phyloP scores from a whole-genome alignment of 2,329 filamentous ascomycete species.

The Blumeriella jaapii region DNA sequence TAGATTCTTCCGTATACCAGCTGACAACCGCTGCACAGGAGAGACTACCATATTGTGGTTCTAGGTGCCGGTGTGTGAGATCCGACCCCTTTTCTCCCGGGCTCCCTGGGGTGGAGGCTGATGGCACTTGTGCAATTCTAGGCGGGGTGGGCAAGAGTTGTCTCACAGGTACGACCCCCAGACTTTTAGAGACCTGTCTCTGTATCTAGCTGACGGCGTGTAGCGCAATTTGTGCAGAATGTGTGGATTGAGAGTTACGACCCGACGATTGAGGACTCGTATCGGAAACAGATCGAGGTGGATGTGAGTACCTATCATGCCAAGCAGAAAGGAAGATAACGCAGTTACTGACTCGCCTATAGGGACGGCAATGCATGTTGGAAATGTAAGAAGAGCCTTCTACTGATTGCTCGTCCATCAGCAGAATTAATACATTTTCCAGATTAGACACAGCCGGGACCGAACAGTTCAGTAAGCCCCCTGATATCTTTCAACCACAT shows the following conservation, averaged over 20 bases:
- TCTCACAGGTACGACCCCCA: slow-evolving; percentile 49
- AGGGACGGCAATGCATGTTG: slow-evolving; percentile 61
- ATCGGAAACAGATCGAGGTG: slow-evolving; percentile 50
- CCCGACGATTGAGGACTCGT: slow-evolving; percentile 51
- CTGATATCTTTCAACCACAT: neutral
- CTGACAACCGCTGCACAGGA: slow-evolving; percentile 29
- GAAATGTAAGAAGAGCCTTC: slow-evolving; percentile 44
- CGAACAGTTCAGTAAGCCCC: slow-evolving; percentile 61
- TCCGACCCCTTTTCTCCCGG: neutral
- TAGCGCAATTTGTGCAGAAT: slow-evolving; percentile 66
- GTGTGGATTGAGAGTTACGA: slow-evolving; percentile 63
- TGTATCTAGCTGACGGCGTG: neutral
- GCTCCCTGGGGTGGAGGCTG: slow-evolving; percentile 6
- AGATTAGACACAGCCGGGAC: slow-evolving; percentile 63
- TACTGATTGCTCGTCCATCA: no score
- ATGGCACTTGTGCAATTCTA: slow-evolving; percentile 28
- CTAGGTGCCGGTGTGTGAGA: slow-evolving; percentile 50
- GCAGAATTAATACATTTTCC: slow-evolving; percentile 3
- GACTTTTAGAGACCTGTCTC: neutral
- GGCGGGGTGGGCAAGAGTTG: slow-evolving; percentile 67
- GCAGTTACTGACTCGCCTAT: slow-evolving; percentile 4
- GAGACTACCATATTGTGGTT: slow-evolving; percentile 57
- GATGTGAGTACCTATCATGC: slow-evolving; percentile 53
- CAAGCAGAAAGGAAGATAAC: slow-evolving; percentile 3
- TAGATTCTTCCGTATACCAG: neutral